Conservation (phyloP, 176 grass and related monocot species). For the Aegilops sharonensis region DNA sequence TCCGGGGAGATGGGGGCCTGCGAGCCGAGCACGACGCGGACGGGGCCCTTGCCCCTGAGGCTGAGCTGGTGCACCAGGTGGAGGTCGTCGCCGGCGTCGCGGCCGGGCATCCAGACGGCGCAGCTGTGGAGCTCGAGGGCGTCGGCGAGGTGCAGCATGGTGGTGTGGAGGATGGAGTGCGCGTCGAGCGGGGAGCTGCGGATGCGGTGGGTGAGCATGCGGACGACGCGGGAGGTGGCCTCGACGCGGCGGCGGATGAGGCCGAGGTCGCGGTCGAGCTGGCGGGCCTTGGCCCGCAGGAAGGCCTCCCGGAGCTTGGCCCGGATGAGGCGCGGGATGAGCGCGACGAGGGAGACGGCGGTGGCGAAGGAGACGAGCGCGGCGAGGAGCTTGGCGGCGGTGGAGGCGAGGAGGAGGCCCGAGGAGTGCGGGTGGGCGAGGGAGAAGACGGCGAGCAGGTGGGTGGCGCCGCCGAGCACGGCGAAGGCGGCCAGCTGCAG, state of each 20-base stretch:
- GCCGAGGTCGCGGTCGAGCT: constrained; percentile 18
- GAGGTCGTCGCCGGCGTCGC: not conserved
- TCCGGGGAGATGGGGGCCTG: not conserved
- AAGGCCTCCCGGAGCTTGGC: constrained; percentile 10
- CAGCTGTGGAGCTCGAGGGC: constrained; percentile 49
- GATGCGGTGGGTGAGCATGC: constrained; percentile 51
- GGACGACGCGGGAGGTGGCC: constrained; percentile 19
- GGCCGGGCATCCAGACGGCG: constrained; percentile 73
- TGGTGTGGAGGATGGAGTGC: constrained; percentile 56
- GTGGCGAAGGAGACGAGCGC: constrained; percentile 20
- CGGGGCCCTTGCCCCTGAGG: constrained; percentile 3
- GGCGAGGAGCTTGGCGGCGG: constrained; percentile 12
- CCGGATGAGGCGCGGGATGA: constrained; percentile 21
- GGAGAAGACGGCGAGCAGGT: constrained; percentile 19
- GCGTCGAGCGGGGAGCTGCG: constrained; percentile 39
- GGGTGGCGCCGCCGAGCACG: constrained; percentile 12
- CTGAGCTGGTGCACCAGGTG: constrained; percentile 44
- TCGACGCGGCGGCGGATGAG: constrained; percentile 19
- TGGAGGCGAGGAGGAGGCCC: constrained; percentile 12
- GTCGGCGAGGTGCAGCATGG: constrained; percentile 70
- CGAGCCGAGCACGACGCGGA: not conserved
- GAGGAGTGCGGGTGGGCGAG: not conserved
- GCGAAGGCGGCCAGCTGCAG: constrained; percentile 53
- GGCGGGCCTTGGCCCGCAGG: not conserved
- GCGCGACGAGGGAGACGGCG: constrained; percentile 8